These are phyloP conservation scores for Cyberlindnera mycetangii DNA, from an alignment of 805 yeast genomes.

Conservation along the genomic window DNA sequence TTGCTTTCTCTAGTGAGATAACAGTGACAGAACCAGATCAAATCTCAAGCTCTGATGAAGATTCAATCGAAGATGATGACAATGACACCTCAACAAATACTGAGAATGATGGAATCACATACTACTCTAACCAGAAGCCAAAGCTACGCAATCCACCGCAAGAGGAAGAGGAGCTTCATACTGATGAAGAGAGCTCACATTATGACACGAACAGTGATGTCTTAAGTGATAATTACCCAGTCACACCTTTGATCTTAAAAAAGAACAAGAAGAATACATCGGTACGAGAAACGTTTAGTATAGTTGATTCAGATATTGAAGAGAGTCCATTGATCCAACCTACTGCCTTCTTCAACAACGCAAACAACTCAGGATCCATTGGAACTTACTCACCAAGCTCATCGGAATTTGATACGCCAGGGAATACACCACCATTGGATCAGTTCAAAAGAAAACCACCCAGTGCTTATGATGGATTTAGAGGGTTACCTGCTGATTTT, in stretches of 20 bases:
- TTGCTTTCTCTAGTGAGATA: slow-evolving; percentile 21
- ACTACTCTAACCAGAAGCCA: neutral
- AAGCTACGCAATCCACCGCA: neutral
- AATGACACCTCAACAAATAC: slow-evolving; percentile 15
- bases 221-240: slow-evolving; percentile 23
- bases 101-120: neutral
- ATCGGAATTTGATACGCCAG: slow-evolving; percentile 42
- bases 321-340: slow-evolving; percentile 27
- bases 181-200: slow-evolving; percentile 12
- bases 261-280: slow-evolving; percentile 20
- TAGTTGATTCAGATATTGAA: slow-evolving; percentile 22
- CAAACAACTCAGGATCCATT: slow-evolving; percentile 37
- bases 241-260: slow-evolving; percentile 21
- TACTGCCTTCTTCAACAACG: slow-evolving; percentile 29
- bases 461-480: slow-evolving; percentile 4
- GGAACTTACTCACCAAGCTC: slow-evolving; percentile 47
- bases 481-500: neutral
- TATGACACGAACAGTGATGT: slow-evolving; percentile 22
- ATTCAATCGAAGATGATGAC: slow-evolving; percentile 7
- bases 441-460: slow-evolving; percentile 17
- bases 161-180: slow-evolving; percentile 8
- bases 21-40: slow-evolving; percentile 15
- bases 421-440: slow-evolving; percentile 21
- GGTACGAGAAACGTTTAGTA: neutral
- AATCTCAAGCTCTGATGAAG: too few relatives aligned